These are phyloP conservation scores for Barbatosphaeria neglecta DNA, from an alignment of 495 filamentous ascomycete genomes.

Conservation along the genomic window DNA sequence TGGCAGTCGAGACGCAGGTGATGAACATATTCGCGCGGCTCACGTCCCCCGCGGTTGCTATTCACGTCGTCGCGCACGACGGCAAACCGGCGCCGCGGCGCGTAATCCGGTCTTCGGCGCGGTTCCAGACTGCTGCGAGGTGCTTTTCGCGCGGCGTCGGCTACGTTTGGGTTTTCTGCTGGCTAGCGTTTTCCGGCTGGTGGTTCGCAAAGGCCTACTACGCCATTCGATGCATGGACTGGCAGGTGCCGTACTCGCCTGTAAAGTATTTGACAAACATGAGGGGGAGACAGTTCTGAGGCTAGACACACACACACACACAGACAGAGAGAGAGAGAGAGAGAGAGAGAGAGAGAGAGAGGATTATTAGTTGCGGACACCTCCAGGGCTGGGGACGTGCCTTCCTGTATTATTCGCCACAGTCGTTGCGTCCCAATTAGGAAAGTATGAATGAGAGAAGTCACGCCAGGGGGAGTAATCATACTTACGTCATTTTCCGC, in stretches of 20 bases:
- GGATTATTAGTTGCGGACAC: no score
- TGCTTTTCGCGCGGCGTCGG: neutral
- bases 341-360: no score
- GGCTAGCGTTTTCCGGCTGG: conserved; percentile 4
- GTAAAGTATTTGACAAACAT: no score
- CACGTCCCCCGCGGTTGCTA: neutral
- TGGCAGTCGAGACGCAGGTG: conserved; percentile 13
- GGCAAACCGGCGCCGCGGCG: neutral
- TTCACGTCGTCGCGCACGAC: neutral
- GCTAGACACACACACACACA: no score
- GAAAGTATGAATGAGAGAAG: no score
- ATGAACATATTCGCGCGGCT: neutral
- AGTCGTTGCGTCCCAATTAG: no score
- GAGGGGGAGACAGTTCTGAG: neutral
- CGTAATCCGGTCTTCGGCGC: neutral
- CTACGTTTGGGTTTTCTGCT: conserved; percentile 5
- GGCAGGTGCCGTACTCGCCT: conserved; percentile 7
- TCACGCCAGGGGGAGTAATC: no score
- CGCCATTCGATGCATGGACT: conserved; percentile 2
- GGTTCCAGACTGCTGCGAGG: neutral
- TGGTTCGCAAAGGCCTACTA: conserved; percentile 5
- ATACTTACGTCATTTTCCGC: no score
- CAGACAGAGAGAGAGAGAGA: no score
- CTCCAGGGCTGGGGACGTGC: no score
- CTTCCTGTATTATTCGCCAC: no score